Evolutionary conservation across 176 grass and related monocot genomes (phyloP).

Genomic region (Oryza meyeriana): DNA sequence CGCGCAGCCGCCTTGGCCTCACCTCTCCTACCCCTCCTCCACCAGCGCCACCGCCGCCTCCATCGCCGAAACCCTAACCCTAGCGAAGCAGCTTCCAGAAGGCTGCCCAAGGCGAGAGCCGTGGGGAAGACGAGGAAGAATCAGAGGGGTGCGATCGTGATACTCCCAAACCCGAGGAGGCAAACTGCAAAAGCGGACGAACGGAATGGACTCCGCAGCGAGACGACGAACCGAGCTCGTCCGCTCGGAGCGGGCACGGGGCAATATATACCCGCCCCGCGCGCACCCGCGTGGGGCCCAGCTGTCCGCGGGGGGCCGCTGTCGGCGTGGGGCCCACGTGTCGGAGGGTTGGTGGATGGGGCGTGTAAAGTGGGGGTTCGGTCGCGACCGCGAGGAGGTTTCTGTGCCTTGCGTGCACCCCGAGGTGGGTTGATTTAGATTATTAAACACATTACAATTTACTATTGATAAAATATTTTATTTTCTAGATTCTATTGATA

Average conservation of each 20-base stretch:
- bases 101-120: neutral
- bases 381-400: neutral
- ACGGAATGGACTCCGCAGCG: neutral
- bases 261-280: neutral
- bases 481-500: too few species aligned
- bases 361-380: neutral
- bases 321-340: neutral
- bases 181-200: neutral
- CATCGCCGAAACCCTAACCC: conserved; percentile 6
- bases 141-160: neutral
- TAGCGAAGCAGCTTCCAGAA: neutral
- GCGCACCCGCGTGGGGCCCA: neutral
- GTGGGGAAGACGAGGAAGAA: neutral
- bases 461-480: too few species aligned
- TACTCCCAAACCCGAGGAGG: neutral
- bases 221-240: neutral
- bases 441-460: too few species aligned
- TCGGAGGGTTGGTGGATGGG: neutral
- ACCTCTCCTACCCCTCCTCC: neutral
- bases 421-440: too few species aligned
- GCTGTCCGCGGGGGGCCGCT: neutral
- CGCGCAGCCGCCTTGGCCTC: neutral
- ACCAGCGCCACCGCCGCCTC: neutral
- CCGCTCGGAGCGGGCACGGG: neutral
- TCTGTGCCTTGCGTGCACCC: conserved; percentile 6